phyloP scores from a whole-genome alignment of 805 yeast genomes.

The Yarrowia porcina region DNA sequence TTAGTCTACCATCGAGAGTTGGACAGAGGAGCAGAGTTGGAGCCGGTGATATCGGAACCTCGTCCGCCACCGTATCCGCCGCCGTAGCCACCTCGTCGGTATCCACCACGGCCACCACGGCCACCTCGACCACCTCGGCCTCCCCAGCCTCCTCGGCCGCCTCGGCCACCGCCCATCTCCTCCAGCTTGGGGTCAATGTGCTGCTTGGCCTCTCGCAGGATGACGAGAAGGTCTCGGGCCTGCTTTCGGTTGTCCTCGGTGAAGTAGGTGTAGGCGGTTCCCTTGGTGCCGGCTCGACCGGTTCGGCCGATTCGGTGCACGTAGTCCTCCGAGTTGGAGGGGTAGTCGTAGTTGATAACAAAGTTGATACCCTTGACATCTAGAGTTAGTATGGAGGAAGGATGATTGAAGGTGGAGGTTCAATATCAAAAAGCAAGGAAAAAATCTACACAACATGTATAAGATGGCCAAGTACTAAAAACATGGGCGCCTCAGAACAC shows the following conservation, averaged over 20 bases:
- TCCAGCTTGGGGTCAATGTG: constrained; percentile 74
- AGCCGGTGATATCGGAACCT: constrained; percentile 34
- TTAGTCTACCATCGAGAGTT: constrained; percentile 38
- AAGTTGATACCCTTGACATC: constrained; percentile 96
- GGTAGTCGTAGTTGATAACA: constrained; percentile 96
- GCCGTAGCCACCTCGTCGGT: constrained; percentile 34
- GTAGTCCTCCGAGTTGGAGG: constrained; percentile 96
- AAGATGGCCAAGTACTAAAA: not conserved
- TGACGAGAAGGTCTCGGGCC: constrained; percentile 85
- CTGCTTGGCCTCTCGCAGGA: constrained; percentile 94
- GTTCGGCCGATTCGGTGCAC: constrained; percentile 99
- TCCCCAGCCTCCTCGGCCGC: constrained; percentile 55
- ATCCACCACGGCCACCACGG: constrained; percentile 40
- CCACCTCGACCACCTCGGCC: constrained; percentile 46
- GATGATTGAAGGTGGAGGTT: not conserved
- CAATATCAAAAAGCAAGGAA: not conserved
- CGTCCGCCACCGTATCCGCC: constrained; percentile 28
- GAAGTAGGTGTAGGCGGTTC: constrained; percentile 94
- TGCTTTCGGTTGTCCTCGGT: constrained; percentile 81
- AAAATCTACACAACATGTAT: not conserved
- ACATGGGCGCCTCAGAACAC: not conserved
- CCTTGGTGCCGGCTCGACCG: constrained; percentile 96
- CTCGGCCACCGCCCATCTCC: constrained; percentile 71
- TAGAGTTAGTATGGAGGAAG: constrained; percentile 38
- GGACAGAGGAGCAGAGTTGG: constrained; percentile 44